Conservation (phyloP, 2,329 filamentous ascomycete species). For the Calonectria hawksworthii region DNA sequence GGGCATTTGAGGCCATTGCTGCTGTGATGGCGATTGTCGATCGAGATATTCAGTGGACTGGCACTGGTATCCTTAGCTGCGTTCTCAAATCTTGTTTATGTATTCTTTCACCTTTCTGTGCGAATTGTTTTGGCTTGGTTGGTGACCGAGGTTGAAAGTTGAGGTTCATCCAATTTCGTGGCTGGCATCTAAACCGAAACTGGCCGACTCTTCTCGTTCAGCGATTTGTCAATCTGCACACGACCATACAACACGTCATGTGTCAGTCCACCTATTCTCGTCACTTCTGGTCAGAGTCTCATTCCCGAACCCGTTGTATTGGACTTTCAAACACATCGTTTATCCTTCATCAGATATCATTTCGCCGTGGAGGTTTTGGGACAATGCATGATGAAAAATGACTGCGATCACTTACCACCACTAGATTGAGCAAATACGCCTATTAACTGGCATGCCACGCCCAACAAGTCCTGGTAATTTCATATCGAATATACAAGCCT, state of each 20-base stretch:
- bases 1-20: conserved; percentile 41
- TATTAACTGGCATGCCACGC: neutral
- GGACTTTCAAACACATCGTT: neutral
- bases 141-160: neutral
- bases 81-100: neutral
- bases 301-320: neutral
- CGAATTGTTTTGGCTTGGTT: neutral
- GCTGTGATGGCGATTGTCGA: neutral
- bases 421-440: neutral
- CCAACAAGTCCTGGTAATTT: neutral
- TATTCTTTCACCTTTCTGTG: neutral
- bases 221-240: neutral
- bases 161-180: neutral
- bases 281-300: neutral
- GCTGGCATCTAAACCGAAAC: neutral
- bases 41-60: neutral
- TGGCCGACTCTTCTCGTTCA: neutral
- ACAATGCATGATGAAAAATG: neutral
- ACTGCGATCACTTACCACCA: neutral
- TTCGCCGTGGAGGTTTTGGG: neutral
- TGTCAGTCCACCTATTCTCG: neutral
- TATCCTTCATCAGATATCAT: neutral
- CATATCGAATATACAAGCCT: neutral
- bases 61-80: neutral
- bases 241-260: neutral